A percentile compares a stretch with the other conserved stretches of the same genome.
Evolutionary conservation across 768 basidiomycete species (phyloP).

Genomic region (Collybia nuda): DNA sequence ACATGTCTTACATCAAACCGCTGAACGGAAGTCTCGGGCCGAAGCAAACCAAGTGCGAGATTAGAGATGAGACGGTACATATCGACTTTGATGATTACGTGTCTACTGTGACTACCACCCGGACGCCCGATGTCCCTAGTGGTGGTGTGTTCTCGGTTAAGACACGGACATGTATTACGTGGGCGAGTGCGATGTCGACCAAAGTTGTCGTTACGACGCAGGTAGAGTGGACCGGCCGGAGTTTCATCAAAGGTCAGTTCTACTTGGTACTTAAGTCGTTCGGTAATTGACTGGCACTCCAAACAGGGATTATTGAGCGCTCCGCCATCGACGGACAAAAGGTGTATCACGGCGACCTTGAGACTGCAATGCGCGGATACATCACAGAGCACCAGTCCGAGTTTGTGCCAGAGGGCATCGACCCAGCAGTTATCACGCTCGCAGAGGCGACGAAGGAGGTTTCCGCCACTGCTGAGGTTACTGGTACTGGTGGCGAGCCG

Average conservation of each 20-base stretch:
- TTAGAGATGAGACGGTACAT: conserved; percentile 80
- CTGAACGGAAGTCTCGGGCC: conserved; percentile 87
- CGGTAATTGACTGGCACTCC: conserved; percentile 2
- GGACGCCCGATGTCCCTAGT: conserved; percentile 92
- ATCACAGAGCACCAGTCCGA: conserved; percentile 88
- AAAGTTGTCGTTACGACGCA: conserved; percentile 84
- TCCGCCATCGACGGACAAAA: conserved; percentile 92
- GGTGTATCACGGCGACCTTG: conserved; percentile 79
- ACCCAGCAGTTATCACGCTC: conserved; percentile 52
- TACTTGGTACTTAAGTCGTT: neutral
- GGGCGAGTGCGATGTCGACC: conserved; percentile 80
- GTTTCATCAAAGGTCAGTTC: conserved; percentile 86
- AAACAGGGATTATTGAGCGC: conserved; percentile 86
- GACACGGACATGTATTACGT: conserved; percentile 92
- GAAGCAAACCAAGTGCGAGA: conserved; percentile 93
- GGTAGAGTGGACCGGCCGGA: conserved; percentile 95
- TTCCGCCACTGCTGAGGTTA: conserved; percentile 35
- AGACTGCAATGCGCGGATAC: conserved; percentile 82
- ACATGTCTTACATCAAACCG: conserved; percentile 97
- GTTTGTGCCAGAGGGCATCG: conserved; percentile 83
- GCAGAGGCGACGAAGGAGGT: conserved; percentile 38
- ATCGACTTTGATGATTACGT: conserved; percentile 85
- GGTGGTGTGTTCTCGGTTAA: conserved; percentile 93
- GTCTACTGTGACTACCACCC: conserved; percentile 83
- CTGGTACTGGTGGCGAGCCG: conserved; percentile 3